These are phyloP conservation scores for Aaosphaeria arxii DNA, from an alignment of 2,329 filamentous ascomycete species.

Conservation along the genomic window DNA sequence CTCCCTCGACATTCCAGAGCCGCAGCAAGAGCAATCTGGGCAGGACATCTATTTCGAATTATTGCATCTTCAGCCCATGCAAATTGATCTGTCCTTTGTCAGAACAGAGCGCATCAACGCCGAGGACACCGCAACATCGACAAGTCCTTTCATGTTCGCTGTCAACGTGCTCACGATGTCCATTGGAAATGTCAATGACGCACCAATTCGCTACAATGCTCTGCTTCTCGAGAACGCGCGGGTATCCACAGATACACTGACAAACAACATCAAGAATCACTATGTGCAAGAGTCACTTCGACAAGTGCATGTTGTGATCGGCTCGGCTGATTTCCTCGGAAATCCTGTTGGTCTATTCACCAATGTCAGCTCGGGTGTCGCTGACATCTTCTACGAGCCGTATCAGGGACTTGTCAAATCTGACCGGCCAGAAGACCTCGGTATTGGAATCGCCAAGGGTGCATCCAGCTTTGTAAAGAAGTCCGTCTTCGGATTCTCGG, in stretches of 20 bases:
- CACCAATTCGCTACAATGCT: slow-evolving; percentile 88
- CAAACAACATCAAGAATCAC: slow-evolving; percentile 85
- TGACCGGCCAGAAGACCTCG: slow-evolving; percentile 91
- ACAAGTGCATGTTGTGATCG: slow-evolving; percentile 95
- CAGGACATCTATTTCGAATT: slow-evolving; percentile 98
- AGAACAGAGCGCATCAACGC: slow-evolving; percentile 94
- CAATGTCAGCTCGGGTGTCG: slow-evolving; percentile 94
- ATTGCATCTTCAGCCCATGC: slow-evolving; percentile 96
- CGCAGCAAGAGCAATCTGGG: slow-evolving; percentile 75
- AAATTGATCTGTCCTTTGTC: slow-evolving; percentile 94
- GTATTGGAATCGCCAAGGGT: slow-evolving; percentile 91
- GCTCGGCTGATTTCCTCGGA: slow-evolving; percentile 94
- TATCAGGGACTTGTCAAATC: slow-evolving; percentile 98
- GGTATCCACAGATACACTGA: slow-evolving; percentile 78
- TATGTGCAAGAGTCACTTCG: slow-evolving; percentile 96
- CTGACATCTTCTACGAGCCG: slow-evolving; percentile 98
- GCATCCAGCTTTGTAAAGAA: slow-evolving; percentile 98
- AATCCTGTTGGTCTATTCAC: slow-evolving; percentile 98
- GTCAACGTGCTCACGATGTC: slow-evolving; percentile 99
- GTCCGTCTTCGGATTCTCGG: slow-evolving; percentile 93
- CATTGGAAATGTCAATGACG: slow-evolving; percentile 98
- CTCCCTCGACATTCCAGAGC: slow-evolving; percentile 86
- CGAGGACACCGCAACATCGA: slow-evolving; percentile 82
- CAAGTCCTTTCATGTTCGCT: slow-evolving; percentile 98
- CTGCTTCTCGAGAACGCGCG: slow-evolving; percentile 93